Percentiles rank a stretch among this genome's conserved stretches.
These are phyloP conservation scores for Lentinula aciculospora DNA, from an alignment of 768 basidiomycete species.

Conservation along the genomic window DNA sequence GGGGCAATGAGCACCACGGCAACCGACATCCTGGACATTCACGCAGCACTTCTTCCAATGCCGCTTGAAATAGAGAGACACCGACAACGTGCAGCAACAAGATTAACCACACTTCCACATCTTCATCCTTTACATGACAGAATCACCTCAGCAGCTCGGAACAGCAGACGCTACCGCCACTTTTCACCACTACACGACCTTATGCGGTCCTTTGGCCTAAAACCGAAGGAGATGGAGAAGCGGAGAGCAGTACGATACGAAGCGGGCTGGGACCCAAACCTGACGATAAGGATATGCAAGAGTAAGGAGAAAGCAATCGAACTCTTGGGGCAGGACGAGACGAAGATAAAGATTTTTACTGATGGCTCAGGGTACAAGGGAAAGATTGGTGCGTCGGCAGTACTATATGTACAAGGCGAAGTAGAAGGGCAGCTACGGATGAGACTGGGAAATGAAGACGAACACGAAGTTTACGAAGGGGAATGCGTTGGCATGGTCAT, in stretches of 20 bases:
- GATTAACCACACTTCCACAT: slow-evolving; percentile 9
- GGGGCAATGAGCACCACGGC: slow-evolving; percentile 9
- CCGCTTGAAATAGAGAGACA: slow-evolving; percentile 1
- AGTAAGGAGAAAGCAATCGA: background rate
- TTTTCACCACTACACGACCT: slow-evolving; percentile 13
- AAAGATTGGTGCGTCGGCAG: slow-evolving; percentile 5
- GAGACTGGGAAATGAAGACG: background rate
- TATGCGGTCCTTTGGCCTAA: background rate
- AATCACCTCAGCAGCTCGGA: background rate
- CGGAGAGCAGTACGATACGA: too few species aligned
- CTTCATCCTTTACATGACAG: slow-evolving; percentile 1
- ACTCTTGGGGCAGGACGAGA: background rate
- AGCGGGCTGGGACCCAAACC: background rate
- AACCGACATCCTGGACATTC: slow-evolving; percentile 9
- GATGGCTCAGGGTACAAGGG: slow-evolving; percentile 11
- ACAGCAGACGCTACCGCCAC: background rate
- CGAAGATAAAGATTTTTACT: slow-evolving; percentile 3
- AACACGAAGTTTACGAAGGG: background rate
- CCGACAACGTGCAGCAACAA: background rate
- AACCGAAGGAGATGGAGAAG: background rate
- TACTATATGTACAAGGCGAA: background rate
- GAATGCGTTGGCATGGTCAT: background rate
- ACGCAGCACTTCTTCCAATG: slow-evolving; percentile 10
- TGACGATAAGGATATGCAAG: background rate
- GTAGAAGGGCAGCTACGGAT: too few species aligned